Evolutionary conservation across 306 rosid species (phyloP).

Genomic region (Rosa persica): DNA sequence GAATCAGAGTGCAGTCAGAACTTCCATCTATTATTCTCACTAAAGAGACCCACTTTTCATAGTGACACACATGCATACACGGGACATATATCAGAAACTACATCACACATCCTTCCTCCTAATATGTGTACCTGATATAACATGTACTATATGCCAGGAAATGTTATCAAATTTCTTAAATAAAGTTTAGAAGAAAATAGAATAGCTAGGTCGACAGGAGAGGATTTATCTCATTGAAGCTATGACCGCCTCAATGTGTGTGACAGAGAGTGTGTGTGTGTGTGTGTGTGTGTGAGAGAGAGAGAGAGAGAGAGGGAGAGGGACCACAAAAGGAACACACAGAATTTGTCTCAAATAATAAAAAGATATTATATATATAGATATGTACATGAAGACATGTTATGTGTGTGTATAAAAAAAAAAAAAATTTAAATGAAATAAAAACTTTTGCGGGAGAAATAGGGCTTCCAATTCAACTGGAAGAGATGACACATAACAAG

Average conservation of each 20-base stretch:
- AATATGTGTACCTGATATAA: not conserved
- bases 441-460: not conserved
- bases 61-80: not conserved
- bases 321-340: not conserved
- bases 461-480: not conserved
- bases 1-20: constrained; percentile 28
- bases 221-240: not conserved
- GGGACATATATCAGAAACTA: not conserved
- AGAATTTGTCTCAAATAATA: not conserved
- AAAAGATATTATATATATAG: not conserved
- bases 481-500: not conserved
- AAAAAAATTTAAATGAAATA: no score
- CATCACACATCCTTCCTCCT: not conserved
- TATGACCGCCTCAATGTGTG: not conserved
- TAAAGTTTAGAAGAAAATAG: not conserved
- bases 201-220: constrained; percentile 2
- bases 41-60: constrained; percentile 3
- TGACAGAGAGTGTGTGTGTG: not conserved
- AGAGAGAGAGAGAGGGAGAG: no score
- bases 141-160: not conserved
- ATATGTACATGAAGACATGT: no score
- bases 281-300: no score
- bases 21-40: constrained; percentile 18
- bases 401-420: no score
- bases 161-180: not conserved